Base-by-base conservation (phyloP, 345 rosid genomes). In the Salix suchowensis region DNA sequence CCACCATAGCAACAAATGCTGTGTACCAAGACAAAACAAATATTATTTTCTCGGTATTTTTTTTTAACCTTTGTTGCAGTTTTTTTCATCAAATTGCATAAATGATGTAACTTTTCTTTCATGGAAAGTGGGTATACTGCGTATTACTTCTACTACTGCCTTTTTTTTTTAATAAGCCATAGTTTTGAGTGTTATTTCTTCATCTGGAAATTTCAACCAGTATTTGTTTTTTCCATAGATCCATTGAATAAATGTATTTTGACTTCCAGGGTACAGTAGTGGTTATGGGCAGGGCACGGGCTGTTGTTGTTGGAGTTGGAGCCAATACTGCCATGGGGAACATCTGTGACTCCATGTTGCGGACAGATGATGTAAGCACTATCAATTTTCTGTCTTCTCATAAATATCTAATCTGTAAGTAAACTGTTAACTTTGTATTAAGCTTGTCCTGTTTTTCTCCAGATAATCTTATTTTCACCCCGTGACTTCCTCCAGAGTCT, bases 21-120 rank as follows among this genome's bases (percentile, higher is more conserved):
- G 99, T 96, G 30, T 96, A 93, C 89, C 99, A 96, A 84, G 99
- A 96, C 91, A 96, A 96, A 91, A 96, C 94, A 72, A 96, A 96
- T 83, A 89, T 91, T 78, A 94, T 96, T 68, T 96, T 96, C 83
- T 96, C 99, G 88, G 99, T 96, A 89, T 79, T 79, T 77, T 34
- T 75, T 54, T 15, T 42, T 13, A 39, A 39, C 32, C 40, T 52
- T 30, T 65, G 60, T 14, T 19, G 54, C 80, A 46, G 16, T 66
- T n/a, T 75, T n/a, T 75, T 26, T 28, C 66, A 18, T 78, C 44
- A 26, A 23, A 62, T 26, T 44, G n/a, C 40, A 40, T 77, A 8
- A 36, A 10, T n/a, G 36, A 64, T 77, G 11, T 39, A 39, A 26
- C 55, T 50, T 1, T 5, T 46, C 16, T 46, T 14, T 46, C 52